Evolutionary conservation across 2,329 filamentous ascomycete genomes (phyloP).

Genomic region (Phialocephala sp.): DNA sequence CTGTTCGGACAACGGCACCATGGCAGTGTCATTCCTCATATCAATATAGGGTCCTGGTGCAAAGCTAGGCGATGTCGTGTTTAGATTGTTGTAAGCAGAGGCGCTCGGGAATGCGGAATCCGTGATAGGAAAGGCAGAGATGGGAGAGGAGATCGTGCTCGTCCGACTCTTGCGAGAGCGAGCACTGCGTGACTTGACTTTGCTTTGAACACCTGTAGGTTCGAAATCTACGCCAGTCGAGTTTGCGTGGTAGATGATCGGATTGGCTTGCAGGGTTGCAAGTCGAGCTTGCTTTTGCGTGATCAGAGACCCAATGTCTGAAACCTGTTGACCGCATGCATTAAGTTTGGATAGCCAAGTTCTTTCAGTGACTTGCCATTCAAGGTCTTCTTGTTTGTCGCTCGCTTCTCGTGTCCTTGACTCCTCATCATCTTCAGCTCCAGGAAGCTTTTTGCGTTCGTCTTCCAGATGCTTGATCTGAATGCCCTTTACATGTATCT

Average conservation of each 20-base stretch:
- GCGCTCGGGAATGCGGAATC: slow-evolving; percentile 45
- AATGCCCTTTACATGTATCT: slow-evolving; percentile 72
- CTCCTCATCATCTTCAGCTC: slow-evolving; percentile 62
- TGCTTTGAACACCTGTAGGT: slow-evolving; percentile 34
- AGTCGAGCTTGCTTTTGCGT: slow-evolving; percentile 32
- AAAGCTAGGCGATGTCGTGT: slow-evolving; percentile 54
- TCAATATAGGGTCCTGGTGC: slow-evolving; percentile 55
- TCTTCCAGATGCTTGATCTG: slow-evolving; percentile 78
- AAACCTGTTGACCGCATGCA: slow-evolving; percentile 30
- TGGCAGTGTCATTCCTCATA: slow-evolving; percentile 39
- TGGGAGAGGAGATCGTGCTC: slow-evolving; percentile 43
- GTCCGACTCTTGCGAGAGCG: slow-evolving; percentile 48
- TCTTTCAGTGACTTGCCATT: slow-evolving; percentile 42
- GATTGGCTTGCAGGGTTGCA: slow-evolving; percentile 32
- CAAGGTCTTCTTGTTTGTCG: slow-evolving; percentile 39
- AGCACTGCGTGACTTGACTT: slow-evolving; percentile 45
- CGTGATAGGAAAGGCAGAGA: slow-evolving; percentile 37
- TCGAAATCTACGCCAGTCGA: slow-evolving; percentile 45
- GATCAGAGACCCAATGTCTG: slow-evolving; percentile 35
- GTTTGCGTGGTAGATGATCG: slow-evolving; percentile 42
- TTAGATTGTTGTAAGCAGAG: slow-evolving; percentile 50
- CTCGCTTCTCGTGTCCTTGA: slow-evolving; percentile 37
- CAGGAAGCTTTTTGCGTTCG: slow-evolving; percentile 67
- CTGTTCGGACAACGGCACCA: slow-evolving; percentile 42
- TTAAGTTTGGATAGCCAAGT: slow-evolving; percentile 36